Conservation (phyloP, 2,329 filamentous ascomycete species). For the Elsinoe perseae region DNA sequence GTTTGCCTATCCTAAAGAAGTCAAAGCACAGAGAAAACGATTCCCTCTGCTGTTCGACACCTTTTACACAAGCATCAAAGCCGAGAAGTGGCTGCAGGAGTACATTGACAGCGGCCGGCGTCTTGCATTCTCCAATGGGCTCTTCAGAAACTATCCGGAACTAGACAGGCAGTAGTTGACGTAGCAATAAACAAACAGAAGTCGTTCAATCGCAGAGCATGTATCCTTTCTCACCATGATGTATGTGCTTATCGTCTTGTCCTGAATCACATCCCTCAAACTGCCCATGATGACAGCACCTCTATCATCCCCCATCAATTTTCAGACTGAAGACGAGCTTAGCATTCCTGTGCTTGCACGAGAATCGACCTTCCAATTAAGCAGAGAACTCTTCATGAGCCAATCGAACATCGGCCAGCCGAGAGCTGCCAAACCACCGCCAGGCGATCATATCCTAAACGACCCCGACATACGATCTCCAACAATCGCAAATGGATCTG, state of each 20-base stretch:
- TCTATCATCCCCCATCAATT: background rate
- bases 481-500: background rate
- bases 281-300: background rate
- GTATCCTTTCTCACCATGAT: background rate
- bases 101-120: slow-evolving; percentile 62
- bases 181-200: background rate
- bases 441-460: background rate
- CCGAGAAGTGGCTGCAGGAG: slow-evolving; percentile 55
- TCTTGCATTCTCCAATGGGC: slow-evolving; percentile 53
- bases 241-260: background rate
- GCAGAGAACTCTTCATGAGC: background rate
- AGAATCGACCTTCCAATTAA: background rate
- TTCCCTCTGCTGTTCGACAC: slow-evolving; percentile 53
- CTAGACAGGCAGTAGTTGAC: slow-evolving; percentile 47
- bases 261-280: background rate
- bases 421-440: background rate
- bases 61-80: slow-evolving; percentile 56
- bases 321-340: background rate
- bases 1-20: slow-evolving; percentile 63
- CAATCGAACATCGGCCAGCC: slow-evolving; percentile 9
- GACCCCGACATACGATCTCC: background rate
- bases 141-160: slow-evolving; percentile 68
- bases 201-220: background rate
- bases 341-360: background rate
- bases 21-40: slow-evolving; percentile 49